Conservation (phyloP, 148 eudicot genomes). For the Talinum fruticosum region DNA sequence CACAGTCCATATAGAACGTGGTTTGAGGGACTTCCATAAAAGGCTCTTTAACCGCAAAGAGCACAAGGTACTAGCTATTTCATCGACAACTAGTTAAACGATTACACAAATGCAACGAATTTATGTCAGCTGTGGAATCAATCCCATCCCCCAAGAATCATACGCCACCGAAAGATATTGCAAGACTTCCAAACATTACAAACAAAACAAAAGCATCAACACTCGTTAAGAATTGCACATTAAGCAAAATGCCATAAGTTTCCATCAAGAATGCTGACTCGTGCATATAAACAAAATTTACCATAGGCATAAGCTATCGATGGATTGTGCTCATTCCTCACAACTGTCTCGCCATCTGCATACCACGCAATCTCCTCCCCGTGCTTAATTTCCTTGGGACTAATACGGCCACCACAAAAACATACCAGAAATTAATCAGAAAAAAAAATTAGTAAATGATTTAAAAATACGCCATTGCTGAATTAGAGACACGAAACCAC, state of each 20-base stretch:
- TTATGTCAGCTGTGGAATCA: not conserved
- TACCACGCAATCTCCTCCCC: constrained; percentile 99
- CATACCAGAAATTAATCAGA: constrained; percentile 20
- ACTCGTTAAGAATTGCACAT: not conserved
- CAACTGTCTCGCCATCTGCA: constrained; percentile 94
- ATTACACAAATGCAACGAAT: not conserved
- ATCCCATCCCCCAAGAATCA: not conserved
- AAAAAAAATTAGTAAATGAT: not conserved
- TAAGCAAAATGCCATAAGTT: not conserved
- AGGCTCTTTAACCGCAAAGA: not conserved
- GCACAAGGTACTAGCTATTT: not conserved
- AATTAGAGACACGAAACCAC: constrained; percentile 27
- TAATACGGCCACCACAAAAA: constrained; percentile 31
- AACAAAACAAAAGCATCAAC: not conserved
- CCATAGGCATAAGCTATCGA: constrained; percentile 93
- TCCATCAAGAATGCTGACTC: not conserved
- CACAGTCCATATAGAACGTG: not conserved
- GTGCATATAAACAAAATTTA: constrained; percentile 30
- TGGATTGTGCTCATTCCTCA: constrained; percentile 78
- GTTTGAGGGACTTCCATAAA: not conserved
- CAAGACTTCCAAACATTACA: not conserved
- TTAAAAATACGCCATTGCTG: not conserved
- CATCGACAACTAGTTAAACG: not conserved
- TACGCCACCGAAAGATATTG: not conserved
- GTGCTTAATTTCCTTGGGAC: constrained; percentile 89